These are phyloP conservation scores for Emericellopsis atlantica DNA, from an alignment of 2,329 filamentous ascomycete species.

Conservation along the genomic window DNA sequence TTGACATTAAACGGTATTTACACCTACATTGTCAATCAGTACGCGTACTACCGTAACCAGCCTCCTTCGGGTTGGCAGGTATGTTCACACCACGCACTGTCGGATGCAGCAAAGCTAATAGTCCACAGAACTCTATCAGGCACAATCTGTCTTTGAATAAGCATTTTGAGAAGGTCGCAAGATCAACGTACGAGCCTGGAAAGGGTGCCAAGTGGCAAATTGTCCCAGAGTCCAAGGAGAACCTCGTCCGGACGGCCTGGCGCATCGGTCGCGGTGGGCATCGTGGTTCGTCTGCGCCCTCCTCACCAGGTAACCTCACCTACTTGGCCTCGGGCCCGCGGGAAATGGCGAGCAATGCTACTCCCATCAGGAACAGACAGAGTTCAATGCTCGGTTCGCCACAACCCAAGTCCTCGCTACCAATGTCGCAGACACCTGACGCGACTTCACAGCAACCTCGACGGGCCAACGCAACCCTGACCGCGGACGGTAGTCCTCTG, in stretches of 20 bases:
- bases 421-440: slow-evolving; percentile 44
- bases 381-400: slow-evolving; percentile 43
- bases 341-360: slow-evolving; percentile 39
- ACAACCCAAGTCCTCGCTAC: slow-evolving; percentile 34
- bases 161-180: slow-evolving; percentile 83
- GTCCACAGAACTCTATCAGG: slow-evolving; percentile 72
- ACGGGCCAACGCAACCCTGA: slow-evolving; percentile 22
- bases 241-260: slow-evolving; percentile 67
- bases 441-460: slow-evolving; percentile 28
- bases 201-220: slow-evolving; percentile 99
- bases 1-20: slow-evolving; percentile 90
- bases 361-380: slow-evolving; percentile 40
- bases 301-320: slow-evolving; percentile 50
- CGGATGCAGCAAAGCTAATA: no score
- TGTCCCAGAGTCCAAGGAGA: slow-evolving; percentile 68
- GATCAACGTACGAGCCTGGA: slow-evolving; percentile 86
- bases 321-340: slow-evolving; percentile 47
- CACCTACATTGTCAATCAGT: slow-evolving; percentile 79
- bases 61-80: slow-evolving; percentile 77
- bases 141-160: slow-evolving; percentile 95
- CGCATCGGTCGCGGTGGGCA: slow-evolving; percentile 50
- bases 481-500: slow-evolving; percentile 48
- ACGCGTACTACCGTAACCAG: slow-evolving; percentile 85
- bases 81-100: slow-evolving; percentile 13
- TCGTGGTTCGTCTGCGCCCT: slow-evolving; percentile 56